A percentile compares a stretch with the other conserved stretches of the same genome.
Evolutionary conservation across 176 grass and related monocot species (phyloP).

Genomic region (Oryza nivara): DNA sequence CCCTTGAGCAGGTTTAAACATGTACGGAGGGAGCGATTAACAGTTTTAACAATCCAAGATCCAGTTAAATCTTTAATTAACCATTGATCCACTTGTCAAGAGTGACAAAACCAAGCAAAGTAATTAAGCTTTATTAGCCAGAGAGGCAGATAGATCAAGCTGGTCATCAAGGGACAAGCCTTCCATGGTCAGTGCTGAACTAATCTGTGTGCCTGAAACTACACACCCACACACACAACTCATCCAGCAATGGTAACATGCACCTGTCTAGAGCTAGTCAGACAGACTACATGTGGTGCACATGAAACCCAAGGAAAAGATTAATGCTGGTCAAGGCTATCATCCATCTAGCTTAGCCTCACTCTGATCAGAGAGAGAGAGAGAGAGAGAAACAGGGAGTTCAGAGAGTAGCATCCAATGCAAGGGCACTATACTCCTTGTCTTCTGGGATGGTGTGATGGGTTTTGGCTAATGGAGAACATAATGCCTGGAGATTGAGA

Average conservation of each 20-base stretch:
- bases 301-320: constrained; percentile 43
- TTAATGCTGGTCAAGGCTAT: constrained; percentile 11
- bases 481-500: constrained; percentile 36
- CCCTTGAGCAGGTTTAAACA: constrained; percentile 3
- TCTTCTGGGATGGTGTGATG: constrained; percentile 31
- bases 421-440: neutral
- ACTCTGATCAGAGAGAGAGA: neutral
- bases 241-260: constrained; percentile 31
- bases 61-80: constrained; percentile 2
- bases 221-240: neutral
- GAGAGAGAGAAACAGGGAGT: neutral
- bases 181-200: constrained; percentile 33
- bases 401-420: constrained; percentile 27
- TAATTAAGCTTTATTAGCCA: constrained; percentile 16
- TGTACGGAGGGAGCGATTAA: constrained; percentile 21
- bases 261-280: constrained; percentile 23
- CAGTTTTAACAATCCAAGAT: neutral
- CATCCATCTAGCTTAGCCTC: neutral
- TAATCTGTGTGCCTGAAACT: constrained; percentile 10
- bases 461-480: constrained; percentile 35
- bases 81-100: constrained; percentile 34
- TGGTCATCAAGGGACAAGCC: constrained; percentile 12
- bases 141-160: neutral
- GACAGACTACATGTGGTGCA: constrained; percentile 74
- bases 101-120: neutral